Evolutionary conservation across 2,329 filamentous ascomycete genomes (phyloP), one percentile per base, ranked within the genome.

Genomic region (Colletotrichum agaves): DNA sequence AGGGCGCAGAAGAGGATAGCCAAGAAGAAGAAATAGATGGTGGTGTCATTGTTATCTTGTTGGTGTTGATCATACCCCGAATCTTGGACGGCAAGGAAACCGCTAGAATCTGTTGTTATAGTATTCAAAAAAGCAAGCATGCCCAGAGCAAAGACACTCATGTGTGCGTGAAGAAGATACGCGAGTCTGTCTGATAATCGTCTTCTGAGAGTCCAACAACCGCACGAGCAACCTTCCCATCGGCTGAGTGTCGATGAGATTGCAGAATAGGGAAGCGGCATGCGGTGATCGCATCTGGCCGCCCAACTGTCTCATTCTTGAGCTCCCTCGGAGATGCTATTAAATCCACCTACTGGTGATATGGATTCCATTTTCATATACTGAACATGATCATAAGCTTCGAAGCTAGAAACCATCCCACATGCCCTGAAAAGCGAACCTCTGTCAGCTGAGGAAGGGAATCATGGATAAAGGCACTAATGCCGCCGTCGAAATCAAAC

Each of bases 1-100:
- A 85, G 94, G 77, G 94, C 92, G 2, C 86, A 95, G 80, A 97
- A 97, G 88, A 88, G 94, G 74, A 76, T 86, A 67, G 77, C 82
- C 27, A 94, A 97, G 84, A 92, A 90, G 82, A 90, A 88, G 83
- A 88, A 88, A 77, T 79, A 80, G 71, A 71, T 62, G 52, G 41
- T 15, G 67, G 11, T 35, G 56, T 33, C 13, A 12, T 50, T 47
- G 61, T 33, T 23, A 21, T 41, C 41, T 37, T 41, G 43, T 37
- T 37, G 35, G 13, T 15, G 35, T 52, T 44, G 27, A 62, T 61
- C 66, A 67, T 57, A 69, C 56, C 63, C 49, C 50, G 41, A 41
- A 39, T 41, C 31, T 56, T 50, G 46, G 59, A 67, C 41, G 60
- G 50, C 52, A 55, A 50, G 37, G 56, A 47, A 41, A 43, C 43